Evolutionary conservation across 1,284 basidiomycete genomes (phyloP), one percentile per base, ranked within the genome.

Genomic region (Golubevia pallescens): DNA sequence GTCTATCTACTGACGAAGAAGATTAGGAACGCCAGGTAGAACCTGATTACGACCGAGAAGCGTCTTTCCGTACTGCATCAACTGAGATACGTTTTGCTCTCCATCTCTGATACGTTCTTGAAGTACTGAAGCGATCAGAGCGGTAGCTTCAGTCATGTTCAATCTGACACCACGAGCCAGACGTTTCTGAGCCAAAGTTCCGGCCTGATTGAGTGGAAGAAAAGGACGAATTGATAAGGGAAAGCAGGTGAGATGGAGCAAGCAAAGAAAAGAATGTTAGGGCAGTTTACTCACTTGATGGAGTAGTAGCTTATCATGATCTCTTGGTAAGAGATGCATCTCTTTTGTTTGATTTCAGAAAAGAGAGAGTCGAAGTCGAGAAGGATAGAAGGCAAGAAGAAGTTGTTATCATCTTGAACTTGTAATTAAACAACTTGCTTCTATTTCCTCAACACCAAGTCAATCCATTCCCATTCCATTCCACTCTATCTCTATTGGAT

Each of bases 31-130:
- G 42, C 89, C 89, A 0, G 93, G 90, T 67, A 95, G 88, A n/a
- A 99, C 96, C 86, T 99, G 96, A 65, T 92, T 87, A 38, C 93
- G 88, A 0, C 96, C 96, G 6, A 99, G 89, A 65, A 99, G 86
- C 34, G 90, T 90, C 88, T 95, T 98, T 21, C 81, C 82, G 54
- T 74, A 71, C 65, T 83, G 79, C 95, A 97, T 97, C 20, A 99
- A 87, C 72, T 97, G 90, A 1, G 93, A 90, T 1, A 99, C 95
- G 0, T 90, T 90, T 78, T 94, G 89, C n/a, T 87, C 86, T 3
- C 95, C 96, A 92, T 98, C 95, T n/a, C 96, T 89, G 75, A 97
- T 96, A 58, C 91, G 90, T 86, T 98, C 97, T 68, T 98, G 96
- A 2, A 99, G 89, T 74, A 95, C 93, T 19, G 90, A 90, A 1